These are phyloP conservation scores for Croton setiger DNA, from an alignment of 441 rosid genomes.

Conservation along the genomic window DNA sequence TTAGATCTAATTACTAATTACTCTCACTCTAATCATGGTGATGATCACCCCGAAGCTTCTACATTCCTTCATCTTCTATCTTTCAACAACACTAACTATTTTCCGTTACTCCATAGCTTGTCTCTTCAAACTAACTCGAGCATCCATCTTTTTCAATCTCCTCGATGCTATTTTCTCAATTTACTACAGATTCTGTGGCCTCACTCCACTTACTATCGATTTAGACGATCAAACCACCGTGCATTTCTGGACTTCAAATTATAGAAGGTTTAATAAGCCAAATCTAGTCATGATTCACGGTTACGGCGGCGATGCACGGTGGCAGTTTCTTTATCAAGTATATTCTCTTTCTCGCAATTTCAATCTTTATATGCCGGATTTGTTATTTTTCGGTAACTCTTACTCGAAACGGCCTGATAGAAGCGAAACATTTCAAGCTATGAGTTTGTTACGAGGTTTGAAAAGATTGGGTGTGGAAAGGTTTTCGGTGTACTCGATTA, in stretches of 20 bases:
- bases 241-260: conserved; percentile 52
- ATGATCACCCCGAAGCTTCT: conserved; percentile 32
- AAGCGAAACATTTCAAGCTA: conserved; percentile 48
- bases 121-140: conserved; percentile 5
- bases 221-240: conserved; percentile 52
- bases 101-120: conserved; percentile 25
- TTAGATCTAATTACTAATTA: too few species aligned
- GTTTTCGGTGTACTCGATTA: conserved; percentile 48
- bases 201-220: conserved; percentile 51
- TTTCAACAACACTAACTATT: conserved; percentile 24
- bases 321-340: conserved; percentile 60
- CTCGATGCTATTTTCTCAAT: conserved; percentile 38
- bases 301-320: conserved; percentile 56
- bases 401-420: conserved; percentile 33
- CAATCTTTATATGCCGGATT: conserved; percentile 56
- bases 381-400: conserved; percentile 57
- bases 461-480: conserved; percentile 43
- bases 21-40: conserved; percentile 17
- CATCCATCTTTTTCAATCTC: conserved; percentile 31
- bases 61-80: conserved; percentile 32
- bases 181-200: conserved; percentile 45
- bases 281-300: conserved; percentile 61
- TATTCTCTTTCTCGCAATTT: conserved; percentile 42
- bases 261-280: conserved; percentile 33
- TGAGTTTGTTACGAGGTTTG: conserved; percentile 43